Conservation (phyloP, 352 stramenopile genomes). For the Salisapilia sapeloensis region DNA sequence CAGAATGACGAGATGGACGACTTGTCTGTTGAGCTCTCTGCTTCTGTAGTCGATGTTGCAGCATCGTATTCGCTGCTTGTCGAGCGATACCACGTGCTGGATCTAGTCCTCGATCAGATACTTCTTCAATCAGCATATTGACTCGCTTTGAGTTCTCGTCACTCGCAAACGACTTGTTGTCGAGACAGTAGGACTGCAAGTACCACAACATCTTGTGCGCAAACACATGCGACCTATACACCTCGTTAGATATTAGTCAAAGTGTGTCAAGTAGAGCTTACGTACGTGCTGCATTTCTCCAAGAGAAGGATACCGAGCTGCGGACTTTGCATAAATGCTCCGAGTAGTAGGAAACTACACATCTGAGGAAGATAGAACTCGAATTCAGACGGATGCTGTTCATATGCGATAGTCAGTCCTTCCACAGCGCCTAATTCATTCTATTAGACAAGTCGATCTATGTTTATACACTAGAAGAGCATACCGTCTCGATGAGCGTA, state of each 20-base stretch:
- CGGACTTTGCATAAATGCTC: constrained; percentile 38
- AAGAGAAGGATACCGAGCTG: constrained; percentile 50
- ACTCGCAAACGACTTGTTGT: constrained; percentile 34
- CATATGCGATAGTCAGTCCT: constrained; percentile 23
- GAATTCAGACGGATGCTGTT: constrained; percentile 41
- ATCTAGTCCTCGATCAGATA: constrained; percentile 28
- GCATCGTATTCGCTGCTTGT: constrained; percentile 2
- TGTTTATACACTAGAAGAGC: background rate
- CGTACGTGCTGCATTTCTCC: constrained; percentile 61
- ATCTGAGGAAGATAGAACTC: constrained; percentile 77
- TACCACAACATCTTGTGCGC: constrained; percentile 79
- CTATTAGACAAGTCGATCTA: background rate
- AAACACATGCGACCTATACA: constrained; percentile 58
- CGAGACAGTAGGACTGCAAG: constrained; percentile 57
- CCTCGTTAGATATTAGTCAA: background rate
- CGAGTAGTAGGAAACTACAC: constrained; percentile 67
- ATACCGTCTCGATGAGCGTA: constrained; percentile 56
- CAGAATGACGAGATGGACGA: constrained; percentile 5
- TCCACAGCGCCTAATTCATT: constrained; percentile 18
- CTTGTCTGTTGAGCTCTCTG: background rate
- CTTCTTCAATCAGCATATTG: constrained; percentile 67
- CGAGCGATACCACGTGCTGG: constrained; percentile 26
- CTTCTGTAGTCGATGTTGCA: background rate
- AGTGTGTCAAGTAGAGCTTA: too few relatives aligned
- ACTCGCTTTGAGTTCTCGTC: constrained; percentile 36